A percentile compares a stretch with the other conserved stretches of the same genome.
Evolutionary conservation across 345 rosid species (phyloP).

Genomic region (Linum trigynum): DNA sequence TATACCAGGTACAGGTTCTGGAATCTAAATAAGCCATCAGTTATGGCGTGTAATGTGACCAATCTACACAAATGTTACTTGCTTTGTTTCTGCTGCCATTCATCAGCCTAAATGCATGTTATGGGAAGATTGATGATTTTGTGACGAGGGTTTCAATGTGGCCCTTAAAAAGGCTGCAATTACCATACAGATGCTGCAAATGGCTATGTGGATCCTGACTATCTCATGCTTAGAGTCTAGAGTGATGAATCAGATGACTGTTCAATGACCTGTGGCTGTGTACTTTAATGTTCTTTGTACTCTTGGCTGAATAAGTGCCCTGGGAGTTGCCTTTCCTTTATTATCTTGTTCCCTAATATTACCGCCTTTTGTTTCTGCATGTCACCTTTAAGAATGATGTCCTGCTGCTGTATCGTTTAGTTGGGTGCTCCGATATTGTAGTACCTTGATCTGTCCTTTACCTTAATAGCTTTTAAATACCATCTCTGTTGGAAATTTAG

Average conservation of each 20-base stretch:
- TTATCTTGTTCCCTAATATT: neutral
- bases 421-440: neutral
- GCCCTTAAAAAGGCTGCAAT: too few relatives aligned
- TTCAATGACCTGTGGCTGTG: too few relatives aligned
- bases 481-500: neutral
- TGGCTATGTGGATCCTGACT: too few relatives aligned
- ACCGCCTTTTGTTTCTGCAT: neutral
- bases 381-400: neutral
- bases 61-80: neutral
- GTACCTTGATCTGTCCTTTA: neutral
- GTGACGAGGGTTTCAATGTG: too few relatives aligned
- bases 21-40: neutral
- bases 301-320: neutral
- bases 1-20: neutral
- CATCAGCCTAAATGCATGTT: neutral
- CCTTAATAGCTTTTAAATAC: neutral
- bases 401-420: neutral
- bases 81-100: neutral
- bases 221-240: too few relatives aligned
- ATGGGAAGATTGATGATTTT: too few relatives aligned
- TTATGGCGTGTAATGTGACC: neutral
- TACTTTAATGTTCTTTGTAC: neutral
- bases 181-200: too few relatives aligned
- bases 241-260: too few relatives aligned
- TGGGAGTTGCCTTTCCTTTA: neutral